Conservation (phyloP, 2,329 filamentous ascomycete species). For the Nemania diffusa region DNA sequence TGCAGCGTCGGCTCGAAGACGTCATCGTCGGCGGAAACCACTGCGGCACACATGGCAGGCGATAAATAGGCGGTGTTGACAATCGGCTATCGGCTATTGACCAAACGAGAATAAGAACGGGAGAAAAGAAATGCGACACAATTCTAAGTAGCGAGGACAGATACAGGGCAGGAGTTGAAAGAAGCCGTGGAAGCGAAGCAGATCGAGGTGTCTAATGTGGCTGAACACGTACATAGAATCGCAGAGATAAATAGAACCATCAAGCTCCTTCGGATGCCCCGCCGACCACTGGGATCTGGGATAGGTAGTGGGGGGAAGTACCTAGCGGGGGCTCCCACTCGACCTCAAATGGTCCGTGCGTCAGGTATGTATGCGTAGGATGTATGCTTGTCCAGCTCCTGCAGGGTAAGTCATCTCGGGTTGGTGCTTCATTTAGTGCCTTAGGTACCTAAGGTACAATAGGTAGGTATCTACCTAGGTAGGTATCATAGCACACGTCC, state of each 20-base stretch:
- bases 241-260: conserved; percentile 25
- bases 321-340: not conserved
- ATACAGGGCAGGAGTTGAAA: not conserved
- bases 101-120: not conserved
- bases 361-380: too few species aligned
- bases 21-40: conserved; percentile 73
- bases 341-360: not conserved
- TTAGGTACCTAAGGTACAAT: too few species aligned
- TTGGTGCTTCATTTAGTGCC: too few species aligned
- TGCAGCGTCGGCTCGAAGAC: conserved; percentile 92
- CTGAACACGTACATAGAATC: conserved; percentile 18
- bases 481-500: too few species aligned
- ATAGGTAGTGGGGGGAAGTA: not conserved
- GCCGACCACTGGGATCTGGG: conserved; percentile 1
- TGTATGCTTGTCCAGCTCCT: too few species aligned
- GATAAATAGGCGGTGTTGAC: not conserved
- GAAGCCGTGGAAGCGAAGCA: not conserved
- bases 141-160: not conserved
- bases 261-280: conserved; percentile 30
- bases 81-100: not conserved
- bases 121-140: not conserved
- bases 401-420: too few species aligned
- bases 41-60: conserved; percentile 53
- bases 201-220: not conserved
- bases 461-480: not conserved